Evolutionary conservation across 495 filamentous ascomycete species (phyloP), one percentile per base, ranked within the genome.

Genomic region (Talaromyces thailandensis): DNA sequence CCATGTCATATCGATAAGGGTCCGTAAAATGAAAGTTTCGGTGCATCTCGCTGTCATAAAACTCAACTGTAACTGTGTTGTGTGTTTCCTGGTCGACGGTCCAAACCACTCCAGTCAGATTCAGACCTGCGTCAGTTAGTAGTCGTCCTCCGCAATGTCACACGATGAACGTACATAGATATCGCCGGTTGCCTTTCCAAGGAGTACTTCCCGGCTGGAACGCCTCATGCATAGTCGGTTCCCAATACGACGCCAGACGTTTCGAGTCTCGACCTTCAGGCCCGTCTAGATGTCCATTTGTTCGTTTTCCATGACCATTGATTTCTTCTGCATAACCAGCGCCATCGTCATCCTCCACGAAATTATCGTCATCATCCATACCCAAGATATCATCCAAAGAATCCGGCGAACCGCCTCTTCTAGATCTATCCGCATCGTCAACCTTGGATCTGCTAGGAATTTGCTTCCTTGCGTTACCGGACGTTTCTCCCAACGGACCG

Each of bases 21-120:
- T 98, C 94, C 2, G 93, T 98, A 74, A 83, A 98, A 75, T 98
- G 94, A 68, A 96, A 97, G 73, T 96, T 90, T 24, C 95, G 82
- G 69, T 96, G 90, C 59, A 86, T 86, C 63, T 96, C 91, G 23
- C 90, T 84, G 74, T 98, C 94, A 70, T 97, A 96, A 71, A 98
- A 98, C 66, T 98, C 94, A 16, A 98, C 91, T 0, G 95, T 98
- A 26, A 98, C 88, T 6, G 93, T 98, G 72, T 98, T 83, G 64
- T 98, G 93, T 0, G 86, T 88, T 65, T 96, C 92, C 74, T 98
- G 95, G 66, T 96, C 89, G 14, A 98, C 91, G 0, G 94, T 98
- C 94, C 95, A 98, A 5, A 96, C 91, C 66, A 91, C 91, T 14
- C 95, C 94, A 31, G 90, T 88, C 63, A 98, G 79, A 70, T 97